Conservation (phyloP, 148 eudicot species). For the Chenopodium formosanum region DNA sequence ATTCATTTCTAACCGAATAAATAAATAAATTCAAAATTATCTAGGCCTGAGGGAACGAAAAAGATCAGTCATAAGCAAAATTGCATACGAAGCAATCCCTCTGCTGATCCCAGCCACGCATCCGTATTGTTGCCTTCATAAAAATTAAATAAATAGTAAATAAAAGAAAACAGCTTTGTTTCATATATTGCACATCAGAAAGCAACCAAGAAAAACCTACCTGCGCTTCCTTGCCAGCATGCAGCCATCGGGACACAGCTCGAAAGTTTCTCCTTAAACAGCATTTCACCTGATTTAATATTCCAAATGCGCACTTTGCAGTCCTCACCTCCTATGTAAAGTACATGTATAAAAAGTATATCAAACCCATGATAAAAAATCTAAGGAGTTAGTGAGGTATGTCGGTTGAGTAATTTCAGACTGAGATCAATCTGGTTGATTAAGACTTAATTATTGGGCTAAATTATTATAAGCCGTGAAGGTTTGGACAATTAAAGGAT, state of each 20-base stretch:
- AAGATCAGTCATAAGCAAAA: constrained; percentile 32
- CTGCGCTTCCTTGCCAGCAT: constrained; percentile 60
- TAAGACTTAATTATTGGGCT: too few species aligned
- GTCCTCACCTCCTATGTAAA: constrained; percentile 81
- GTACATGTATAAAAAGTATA: not conserved
- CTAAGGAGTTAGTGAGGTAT: not conserved
- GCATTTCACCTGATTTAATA: constrained; percentile 76
- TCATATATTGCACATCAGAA: not conserved
- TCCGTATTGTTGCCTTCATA: constrained; percentile 26
- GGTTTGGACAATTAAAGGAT: too few species aligned
- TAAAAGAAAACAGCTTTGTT: not conserved
- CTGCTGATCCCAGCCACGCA: constrained; percentile 80
- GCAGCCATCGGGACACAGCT: constrained; percentile 50
- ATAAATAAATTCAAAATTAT: not conserved
- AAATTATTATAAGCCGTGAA: too few species aligned
- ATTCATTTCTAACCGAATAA: not conserved
- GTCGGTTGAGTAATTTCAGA: too few species aligned
- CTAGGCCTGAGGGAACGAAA: not conserved
- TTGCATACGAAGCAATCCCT: constrained; percentile 59
- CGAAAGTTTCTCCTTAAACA: constrained; percentile 60
- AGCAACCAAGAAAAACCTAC: constrained; percentile 20
- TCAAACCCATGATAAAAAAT: not conserved
- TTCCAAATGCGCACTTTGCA: constrained; percentile 67
- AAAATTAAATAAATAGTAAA: too few species aligned
- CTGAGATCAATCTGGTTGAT: not conserved